These are phyloP conservation scores for Aspergillus olivimuriae DNA, from an alignment of 495 filamentous ascomycete species.

Conservation along the genomic window DNA sequence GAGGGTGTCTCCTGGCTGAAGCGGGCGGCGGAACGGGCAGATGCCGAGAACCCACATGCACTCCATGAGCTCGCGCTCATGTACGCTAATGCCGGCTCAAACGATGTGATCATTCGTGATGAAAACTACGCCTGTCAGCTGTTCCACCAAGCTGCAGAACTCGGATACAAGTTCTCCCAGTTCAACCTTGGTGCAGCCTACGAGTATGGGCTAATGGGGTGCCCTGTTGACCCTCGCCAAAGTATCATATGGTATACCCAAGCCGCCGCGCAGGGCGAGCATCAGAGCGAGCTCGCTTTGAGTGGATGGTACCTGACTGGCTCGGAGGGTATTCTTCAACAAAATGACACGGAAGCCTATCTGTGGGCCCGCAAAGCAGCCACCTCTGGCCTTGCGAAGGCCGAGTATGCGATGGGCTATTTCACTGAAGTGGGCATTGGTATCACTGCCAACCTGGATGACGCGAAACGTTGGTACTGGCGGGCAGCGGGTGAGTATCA, in stretches of 20 bases:
- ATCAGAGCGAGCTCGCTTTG: constrained; percentile 86
- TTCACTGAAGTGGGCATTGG: constrained; percentile 96
- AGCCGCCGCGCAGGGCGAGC: constrained; percentile 89
- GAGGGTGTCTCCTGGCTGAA: constrained; percentile 91
- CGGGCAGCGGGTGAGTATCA: constrained; percentile 81
- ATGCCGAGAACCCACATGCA: constrained; percentile 88
- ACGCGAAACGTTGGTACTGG: constrained; percentile 98
- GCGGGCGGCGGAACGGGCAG: constrained; percentile 82
- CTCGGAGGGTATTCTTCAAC: constrained; percentile 76
- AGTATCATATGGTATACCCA: constrained; percentile 91
- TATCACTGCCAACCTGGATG: constrained; percentile 76
- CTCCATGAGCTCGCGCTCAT: constrained; percentile 86
- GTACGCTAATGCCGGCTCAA: constrained; percentile 64
- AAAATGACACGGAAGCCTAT: constrained; percentile 94
- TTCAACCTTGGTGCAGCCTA: constrained; percentile 81
- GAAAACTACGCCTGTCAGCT: constrained; percentile 69
- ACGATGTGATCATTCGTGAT: constrained; percentile 71
- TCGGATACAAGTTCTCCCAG: constrained; percentile 94
- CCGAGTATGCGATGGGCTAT: constrained; percentile 97
- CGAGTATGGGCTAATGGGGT: constrained; percentile 83
- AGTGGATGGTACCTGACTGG: constrained; percentile 97
- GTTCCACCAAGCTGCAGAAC: constrained; percentile 79
- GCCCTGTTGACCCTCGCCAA: constrained; percentile 70
- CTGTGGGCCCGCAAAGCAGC: constrained; percentile 96
- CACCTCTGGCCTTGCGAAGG: constrained; percentile 75